phyloP scores from a whole-genome alignment of 768 basidiomycete species.

The Tricholoma sp. region DNA sequence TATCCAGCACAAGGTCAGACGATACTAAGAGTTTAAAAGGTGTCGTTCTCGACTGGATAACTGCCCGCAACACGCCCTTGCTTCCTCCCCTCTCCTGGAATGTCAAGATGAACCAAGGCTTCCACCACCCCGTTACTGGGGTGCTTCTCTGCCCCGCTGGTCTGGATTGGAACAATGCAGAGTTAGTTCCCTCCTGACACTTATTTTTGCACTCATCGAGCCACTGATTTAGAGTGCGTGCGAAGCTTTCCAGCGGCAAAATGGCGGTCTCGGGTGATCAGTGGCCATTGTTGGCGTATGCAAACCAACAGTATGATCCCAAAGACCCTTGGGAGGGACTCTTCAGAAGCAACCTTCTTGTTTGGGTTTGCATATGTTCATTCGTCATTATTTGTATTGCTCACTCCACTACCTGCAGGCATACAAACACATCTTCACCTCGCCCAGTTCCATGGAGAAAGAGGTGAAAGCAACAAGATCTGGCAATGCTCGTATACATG shows the following conservation, averaged over 20 bases:
- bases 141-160: constrained; percentile 12
- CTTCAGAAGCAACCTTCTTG: constrained; percentile 15
- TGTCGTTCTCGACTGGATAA: constrained; percentile 20
- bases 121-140: constrained; percentile 9
- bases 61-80: constrained; percentile 11
- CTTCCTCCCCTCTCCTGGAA: constrained; percentile 7
- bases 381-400: not conserved
- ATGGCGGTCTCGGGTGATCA: constrained; percentile 17
- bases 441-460: constrained; percentile 1
- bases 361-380: constrained; percentile 10
- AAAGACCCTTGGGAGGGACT: constrained; percentile 24
- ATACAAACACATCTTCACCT: constrained; percentile 3
- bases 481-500: constrained; percentile 8
- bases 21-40: constrained; percentile 17
- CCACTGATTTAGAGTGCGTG: constrained; percentile 3
- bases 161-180: constrained; percentile 9
- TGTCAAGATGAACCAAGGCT: constrained; percentile 7
- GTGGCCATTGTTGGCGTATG: constrained; percentile 21
- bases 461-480: constrained; percentile 3
- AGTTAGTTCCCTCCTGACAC: constrained; percentile 7
- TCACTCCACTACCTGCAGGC: not conserved
- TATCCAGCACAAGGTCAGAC: constrained; percentile 12
- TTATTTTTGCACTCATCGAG: not conserved
- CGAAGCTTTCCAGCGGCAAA: constrained; percentile 8
- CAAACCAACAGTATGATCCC: constrained; percentile 13